Evolutionary conservation across 2,329 filamentous ascomycete species (phyloP).

Genomic region (Fusarium redolens): DNA sequence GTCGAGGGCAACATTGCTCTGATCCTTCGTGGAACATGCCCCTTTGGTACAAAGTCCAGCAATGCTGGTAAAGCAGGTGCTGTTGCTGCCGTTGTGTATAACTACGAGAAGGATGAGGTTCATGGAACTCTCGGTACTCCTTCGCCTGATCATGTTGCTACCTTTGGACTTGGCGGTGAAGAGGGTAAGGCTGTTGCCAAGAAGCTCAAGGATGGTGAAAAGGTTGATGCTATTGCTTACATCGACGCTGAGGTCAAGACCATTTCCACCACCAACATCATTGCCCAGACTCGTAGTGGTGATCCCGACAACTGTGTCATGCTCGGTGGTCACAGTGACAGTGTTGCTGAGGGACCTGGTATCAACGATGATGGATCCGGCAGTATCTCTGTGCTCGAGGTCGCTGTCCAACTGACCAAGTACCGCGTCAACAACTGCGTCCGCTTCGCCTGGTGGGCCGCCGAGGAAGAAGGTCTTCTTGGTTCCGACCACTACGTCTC

Average conservation of each 20-base stretch:
- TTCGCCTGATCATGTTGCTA: constrained; percentile 70
- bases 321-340: constrained; percentile 73
- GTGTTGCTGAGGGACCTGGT: constrained; percentile 72
- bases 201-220: constrained; percentile 62
- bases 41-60: constrained; percentile 78
- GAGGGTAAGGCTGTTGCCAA: constrained; percentile 68
- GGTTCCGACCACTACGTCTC: constrained; percentile 72
- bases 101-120: constrained; percentile 72
- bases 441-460: constrained; percentile 75
- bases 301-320: constrained; percentile 73
- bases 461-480: constrained; percentile 73
- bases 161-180: constrained; percentile 71
- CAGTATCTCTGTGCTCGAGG: constrained; percentile 69
- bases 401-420: constrained; percentile 68
- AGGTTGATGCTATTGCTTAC: constrained; percentile 66
- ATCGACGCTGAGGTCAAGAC: constrained; percentile 67
- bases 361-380: constrained; percentile 85
- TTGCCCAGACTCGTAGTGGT: constrained; percentile 70
- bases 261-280: constrained; percentile 68
- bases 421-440: constrained; percentile 73
- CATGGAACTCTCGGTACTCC: constrained; percentile 76
- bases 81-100: constrained; percentile 78
- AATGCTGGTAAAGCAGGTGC: constrained; percentile 77
- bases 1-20: constrained; percentile 75
- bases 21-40: constrained; percentile 75